Base-by-base conservation (phyloP, 495 filamentous ascomycete genomes). In the Aspergillus conjunctus region DNA sequence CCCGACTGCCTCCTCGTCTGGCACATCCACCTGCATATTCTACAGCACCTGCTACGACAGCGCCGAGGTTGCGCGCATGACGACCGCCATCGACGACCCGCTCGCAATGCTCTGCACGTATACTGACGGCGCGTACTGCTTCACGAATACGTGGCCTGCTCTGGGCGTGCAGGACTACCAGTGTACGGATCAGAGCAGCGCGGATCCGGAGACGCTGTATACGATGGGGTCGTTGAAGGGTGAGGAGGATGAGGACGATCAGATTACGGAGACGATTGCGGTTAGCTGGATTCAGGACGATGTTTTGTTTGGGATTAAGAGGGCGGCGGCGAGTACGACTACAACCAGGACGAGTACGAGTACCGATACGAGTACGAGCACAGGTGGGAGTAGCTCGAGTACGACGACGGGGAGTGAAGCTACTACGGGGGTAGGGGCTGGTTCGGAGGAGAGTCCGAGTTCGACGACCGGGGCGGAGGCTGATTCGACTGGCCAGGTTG, bases 121-220 rank as follows among this genome's bases (percentile, higher is more conserved):
- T 12, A 11, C 22, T 2, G 58, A 39, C 1, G 20, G 45, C 41
- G 9, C 2, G 2, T 60, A 60, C 43, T 60, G 58, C 20, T 51
- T 49, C 22, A 60, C 58, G 14, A 30, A 51, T 14, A 60, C 58
- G 8, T 60, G 58, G 58, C 58, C 58, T 1, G 51, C 48, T 37
- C 58, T 60, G 8, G 43, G 20, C 1, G 31, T 54, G 0, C 41
- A 14, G 17, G 58, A 60, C 26, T 53, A 54, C 26, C 41, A 4
- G 5, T 60, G 58, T 44, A 60, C 58, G 26, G n/a, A 46, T 17
- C 31, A 31, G 9, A 14, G 22, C 15, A 30, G 22, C 2, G 8
- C 34, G 14, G 3, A 14, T 1, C 2, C 44, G 8, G 58, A 60
- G 30, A 60, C 39, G 39, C 26, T 60, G 51, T 54, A 60, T 17